Base-by-base conservation (phyloP, 495 filamentous ascomycete species). In the Geoglossum glabrum region DNA sequence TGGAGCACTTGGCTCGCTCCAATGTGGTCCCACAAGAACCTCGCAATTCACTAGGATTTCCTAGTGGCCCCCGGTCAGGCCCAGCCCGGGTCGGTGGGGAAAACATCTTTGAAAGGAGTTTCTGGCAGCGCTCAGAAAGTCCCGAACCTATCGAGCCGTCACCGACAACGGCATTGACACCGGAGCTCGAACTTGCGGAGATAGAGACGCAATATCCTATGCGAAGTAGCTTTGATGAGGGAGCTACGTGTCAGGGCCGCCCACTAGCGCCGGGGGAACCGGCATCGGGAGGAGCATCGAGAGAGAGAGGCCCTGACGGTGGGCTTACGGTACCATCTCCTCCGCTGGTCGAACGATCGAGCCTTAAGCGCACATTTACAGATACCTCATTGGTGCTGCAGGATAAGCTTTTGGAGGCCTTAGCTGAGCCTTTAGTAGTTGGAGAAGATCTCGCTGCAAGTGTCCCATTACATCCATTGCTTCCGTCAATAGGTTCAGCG, bases 311-410 rank as follows among this genome's bases (percentile, higher is more conserved):
- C 17, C 5, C 40, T 10, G 40, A 21, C 6, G 40, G 1, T 45
- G 40, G 3, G 13, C 17, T 9, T 45, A 3, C 40, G 23, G n/a
- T 4, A 13, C 17, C 23, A 3, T 45, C 40, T 9, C 40, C n/a
- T 21, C 40, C 11, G n/a, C n/a, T 10, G 10, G 17, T 4, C 51
- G 74, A 80, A 65, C 79, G 83, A 60, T 76, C 85, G 59, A 84
- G 81, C 68, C 73, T 95, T 61, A 93, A 86, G 72, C 79, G 90
- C 66, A 94, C 90, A 33, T 82, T 82, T 63, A 97, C 92, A 26
- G 92, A 96, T 67, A 76, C 84, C 30, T 79, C 76, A 51, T 70
- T 82, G 21, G 76, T 78, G 25, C 71, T 90, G 57, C 86, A 92
- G 69, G 80, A 81, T 62, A 90, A 84, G 73, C 82, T 97, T 61